Percentiles rank a stretch among this genome's conserved stretches.
phyloP scores from a whole-genome alignment of 148 eudicot species.

The Agrostemma githago region DNA sequence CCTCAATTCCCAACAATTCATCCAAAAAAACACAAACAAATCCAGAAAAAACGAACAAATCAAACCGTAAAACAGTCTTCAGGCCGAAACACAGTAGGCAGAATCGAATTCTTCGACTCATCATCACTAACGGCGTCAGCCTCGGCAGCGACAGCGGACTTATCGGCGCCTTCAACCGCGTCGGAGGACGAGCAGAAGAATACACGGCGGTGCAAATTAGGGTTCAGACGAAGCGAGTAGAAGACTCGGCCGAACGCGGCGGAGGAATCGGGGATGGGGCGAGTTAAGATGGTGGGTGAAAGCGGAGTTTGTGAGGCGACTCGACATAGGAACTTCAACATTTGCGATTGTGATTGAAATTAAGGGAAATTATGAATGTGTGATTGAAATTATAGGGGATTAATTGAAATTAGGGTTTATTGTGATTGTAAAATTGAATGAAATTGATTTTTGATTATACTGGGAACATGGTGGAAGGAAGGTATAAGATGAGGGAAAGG shows the following conservation, averaged over 20 bases:
- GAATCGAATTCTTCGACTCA: slow-evolving; percentile 52
- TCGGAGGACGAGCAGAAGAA: slow-evolving; percentile 70
- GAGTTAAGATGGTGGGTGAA: slow-evolving; percentile 23
- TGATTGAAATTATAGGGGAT: not conserved
- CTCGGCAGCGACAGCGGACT: slow-evolving; percentile 31
- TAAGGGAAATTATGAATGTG: not conserved
- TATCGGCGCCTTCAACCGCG: slow-evolving; percentile 27
- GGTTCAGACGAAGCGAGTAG: slow-evolving; percentile 40
- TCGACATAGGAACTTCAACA: slow-evolving; percentile 61
- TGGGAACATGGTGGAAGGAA: not conserved
- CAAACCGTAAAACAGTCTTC: slow-evolving; percentile 78
- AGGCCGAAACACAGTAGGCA: slow-evolving; percentile 66
- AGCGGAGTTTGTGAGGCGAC: slow-evolving; percentile 20
- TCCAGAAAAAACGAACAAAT: not conserved
- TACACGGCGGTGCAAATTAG: slow-evolving; percentile 30
- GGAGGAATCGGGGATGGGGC: slow-evolving; percentile 26
- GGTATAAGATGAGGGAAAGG: not conserved
- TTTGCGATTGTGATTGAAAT: slow-evolving; percentile 9
- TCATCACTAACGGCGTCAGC: slow-evolving; percentile 40
- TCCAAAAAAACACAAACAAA: not conserved
- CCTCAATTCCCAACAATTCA: not conserved
- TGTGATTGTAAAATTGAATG: not conserved
- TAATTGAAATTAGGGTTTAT: not conserved
- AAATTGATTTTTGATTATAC: slow-evolving; percentile 7
- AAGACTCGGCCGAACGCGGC: slow-evolving; percentile 49